Base-by-base conservation (phyloP, 805 yeast species). In the Metschnikowia matae region DNA sequence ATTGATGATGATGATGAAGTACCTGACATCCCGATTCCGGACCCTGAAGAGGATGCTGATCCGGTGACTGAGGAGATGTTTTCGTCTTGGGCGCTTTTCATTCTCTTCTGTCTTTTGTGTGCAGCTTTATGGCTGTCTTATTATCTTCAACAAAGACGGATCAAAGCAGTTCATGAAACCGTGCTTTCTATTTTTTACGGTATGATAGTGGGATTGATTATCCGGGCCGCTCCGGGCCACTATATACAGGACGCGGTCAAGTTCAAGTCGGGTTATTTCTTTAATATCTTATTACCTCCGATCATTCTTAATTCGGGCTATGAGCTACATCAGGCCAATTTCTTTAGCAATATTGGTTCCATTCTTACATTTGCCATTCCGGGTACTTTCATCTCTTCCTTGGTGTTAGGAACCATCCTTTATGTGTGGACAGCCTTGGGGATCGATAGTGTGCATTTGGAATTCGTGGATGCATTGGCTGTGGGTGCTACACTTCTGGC, bases 401-500 rank as follows among this genome's bases (percentile, higher is more conserved):
- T 89, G 48, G 97, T 94, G 1, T 70, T 94, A 37, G 99, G 99
- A n/a, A 74, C 84, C 3, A 85, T 94, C 34, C 67, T 94, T 47
- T 94, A 81, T 64, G 73, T 91, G 21, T 94, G 97, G 95, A 89
- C 99, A 0, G 81, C 89, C 6, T 66, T 94, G 59, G 98, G 99
- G 1, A 69, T 95, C 18, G 99, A 94, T 63, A 89, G 92, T 39
- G 81, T 94, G 37, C 73, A 83, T 54, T 82, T 94, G 49, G 92
- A 96, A 46, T 90, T 92, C 70, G 96, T 94, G n/a, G 97, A 92
- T 67, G 97, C 98, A 0, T 75, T 94, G 49, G 92, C 97, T 0
- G 96, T 94, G 15, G 99, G 99, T 21, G 99, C 99, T 2, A 92
- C 99, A 0, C 78, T 94, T 40, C 89, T 96, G 2, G 99, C 99